Base-by-base conservation (phyloP, 169 alveolate species). In the Eimeria mitis region DNA sequence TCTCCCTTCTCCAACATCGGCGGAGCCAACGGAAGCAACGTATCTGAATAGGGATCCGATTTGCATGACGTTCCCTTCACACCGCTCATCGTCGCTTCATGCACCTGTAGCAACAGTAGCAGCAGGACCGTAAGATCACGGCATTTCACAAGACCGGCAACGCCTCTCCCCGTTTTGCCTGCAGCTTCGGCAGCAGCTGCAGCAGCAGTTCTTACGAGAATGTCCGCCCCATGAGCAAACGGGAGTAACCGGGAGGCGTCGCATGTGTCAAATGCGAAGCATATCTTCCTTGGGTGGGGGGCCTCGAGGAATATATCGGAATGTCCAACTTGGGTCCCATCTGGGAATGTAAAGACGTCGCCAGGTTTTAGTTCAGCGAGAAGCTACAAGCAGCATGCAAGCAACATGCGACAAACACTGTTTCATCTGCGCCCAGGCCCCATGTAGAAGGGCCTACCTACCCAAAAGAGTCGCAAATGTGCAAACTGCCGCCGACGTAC, bases 251-350 rank as follows among this genome's bases (percentile, higher is more conserved):
- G 92, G 31, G 96, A 92, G 63, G 96, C 94, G 89, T 92, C 96
- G 70, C 96, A 92, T 13, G 96, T 92, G 96, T 92, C 96, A 47
- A 92, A 75, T 54, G 94, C 89, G 37, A 92, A 40, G 89, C 96
- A 92, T 52, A 92, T 47, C 87, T 92, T 92, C 61, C 96, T 89
- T 23, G 89, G 94, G 28, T 68, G 94, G 9, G 89, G 89, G n/a
- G 96, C 89, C 63, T 83, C 89, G 81, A 63, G 75, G 54, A 92
- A 92, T 81, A 84, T 83, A 34, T 94, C 96, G 23, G 73, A 56
- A 52, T 47, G 63, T 63, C 76, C 47, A 5, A 94, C 88, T 19
- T 49, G 81, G 1, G 96, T 94, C 83, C 96, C 96, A n/a, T 94
- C 96, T 28, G 96, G 96, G 61, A 94, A 94, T 0, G 75, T 70